phyloP scores from a whole-genome alignment of 2,329 filamentous ascomycete species.

The Onygena corvina region DNA sequence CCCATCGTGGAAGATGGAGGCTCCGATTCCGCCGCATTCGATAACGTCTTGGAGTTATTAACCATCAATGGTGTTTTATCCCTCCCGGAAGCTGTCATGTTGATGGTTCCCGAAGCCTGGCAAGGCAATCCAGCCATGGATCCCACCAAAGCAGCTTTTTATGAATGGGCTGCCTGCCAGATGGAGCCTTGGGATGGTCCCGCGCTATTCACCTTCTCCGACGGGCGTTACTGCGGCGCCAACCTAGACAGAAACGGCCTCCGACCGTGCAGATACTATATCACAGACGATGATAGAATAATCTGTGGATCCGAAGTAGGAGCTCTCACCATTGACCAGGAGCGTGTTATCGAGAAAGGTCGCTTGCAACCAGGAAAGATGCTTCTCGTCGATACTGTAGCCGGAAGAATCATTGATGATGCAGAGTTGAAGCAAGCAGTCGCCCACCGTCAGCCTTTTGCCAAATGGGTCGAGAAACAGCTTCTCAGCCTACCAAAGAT shows the following conservation, averaged over 20 bases:
- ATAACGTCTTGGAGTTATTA: conserved; percentile 87
- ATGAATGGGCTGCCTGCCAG: conserved; percentile 96
- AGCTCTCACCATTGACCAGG: conserved; percentile 81
- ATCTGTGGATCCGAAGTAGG: conserved; percentile 95
- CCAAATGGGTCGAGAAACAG: conserved; percentile 74
- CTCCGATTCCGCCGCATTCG: conserved; percentile 92
- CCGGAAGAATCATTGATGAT: conserved; percentile 88
- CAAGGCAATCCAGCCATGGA: conserved; percentile 89
- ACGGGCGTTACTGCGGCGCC: conserved; percentile 91
- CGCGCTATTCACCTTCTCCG: conserved; percentile 91
- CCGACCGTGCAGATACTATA: conserved; percentile 90
- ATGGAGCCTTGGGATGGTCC: conserved; percentile 99
- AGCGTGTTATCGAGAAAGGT: conserved; percentile 82
- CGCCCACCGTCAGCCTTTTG: conserved; percentile 75
- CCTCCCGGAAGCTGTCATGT: conserved; percentile 90
- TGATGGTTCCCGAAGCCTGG: conserved; percentile 98
- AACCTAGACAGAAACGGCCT: conserved; percentile 94
- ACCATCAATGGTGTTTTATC: conserved; percentile 94
- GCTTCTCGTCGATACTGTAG: conserved; percentile 85
- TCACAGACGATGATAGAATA: conserved; percentile 92
- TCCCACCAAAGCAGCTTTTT: conserved; percentile 89
- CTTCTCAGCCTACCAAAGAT: conserved; percentile 70
- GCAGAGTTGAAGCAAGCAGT: conserved; percentile 82
- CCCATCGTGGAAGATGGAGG: conserved; percentile 94
- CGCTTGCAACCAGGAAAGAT: conserved; percentile 89